Evolutionary conservation across 2,329 filamentous ascomycete species (phyloP).

Genomic region (Cladophialophora yegresii): DNA sequence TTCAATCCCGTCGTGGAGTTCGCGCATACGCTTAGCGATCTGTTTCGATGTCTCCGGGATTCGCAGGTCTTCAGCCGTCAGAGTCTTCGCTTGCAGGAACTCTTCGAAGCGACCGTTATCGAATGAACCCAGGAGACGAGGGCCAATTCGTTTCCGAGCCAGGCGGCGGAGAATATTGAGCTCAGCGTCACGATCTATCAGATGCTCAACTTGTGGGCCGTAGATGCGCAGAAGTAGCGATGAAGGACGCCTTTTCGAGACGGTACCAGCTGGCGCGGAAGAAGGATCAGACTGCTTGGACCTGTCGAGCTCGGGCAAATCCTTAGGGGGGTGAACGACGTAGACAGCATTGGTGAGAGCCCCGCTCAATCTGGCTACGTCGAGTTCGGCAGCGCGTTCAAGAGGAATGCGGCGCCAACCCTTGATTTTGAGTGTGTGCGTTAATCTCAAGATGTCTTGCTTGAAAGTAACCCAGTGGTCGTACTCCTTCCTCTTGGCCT

Average conservation of each 20-base stretch:
- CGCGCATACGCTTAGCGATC: conserved; percentile 96
- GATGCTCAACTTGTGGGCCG: conserved; percentile 88
- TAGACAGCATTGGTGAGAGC: conserved; percentile 97
- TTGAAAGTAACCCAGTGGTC: conserved; percentile 87
- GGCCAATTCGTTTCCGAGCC: conserved; percentile 89
- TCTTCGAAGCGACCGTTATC: conserved; percentile 94
- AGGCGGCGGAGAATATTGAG: conserved; percentile 81
- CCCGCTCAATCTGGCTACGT: conserved; percentile 65
- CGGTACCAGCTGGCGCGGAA: conserved; percentile 21
- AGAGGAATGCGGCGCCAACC: conserved; percentile 81
- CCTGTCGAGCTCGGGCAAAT: conserved; percentile 49
- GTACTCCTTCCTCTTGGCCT: conserved; percentile 64
- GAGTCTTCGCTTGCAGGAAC: conserved; percentile 79
- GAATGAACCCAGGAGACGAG: conserved; percentile 86
- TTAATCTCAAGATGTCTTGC: conserved; percentile 82
- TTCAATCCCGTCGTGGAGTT: conserved; percentile 91
- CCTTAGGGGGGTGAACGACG: conserved; percentile 78
- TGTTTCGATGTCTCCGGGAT: conserved; percentile 81
- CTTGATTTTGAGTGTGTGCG: conserved; percentile 85
- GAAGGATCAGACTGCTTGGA: conserved; percentile 29
- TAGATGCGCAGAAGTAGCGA: conserved; percentile 91
- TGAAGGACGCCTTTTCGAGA: conserved; percentile 40
- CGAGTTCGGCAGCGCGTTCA: conserved; percentile 47
- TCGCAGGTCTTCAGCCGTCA: conserved; percentile 75
- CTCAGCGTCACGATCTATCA: conserved; percentile 92